A percentile compares a stretch with the other conserved stretches of the same genome.
phyloP scores from a whole-genome alignment of 805 yeast genomes.

The Yarrowia porcina region DNA sequence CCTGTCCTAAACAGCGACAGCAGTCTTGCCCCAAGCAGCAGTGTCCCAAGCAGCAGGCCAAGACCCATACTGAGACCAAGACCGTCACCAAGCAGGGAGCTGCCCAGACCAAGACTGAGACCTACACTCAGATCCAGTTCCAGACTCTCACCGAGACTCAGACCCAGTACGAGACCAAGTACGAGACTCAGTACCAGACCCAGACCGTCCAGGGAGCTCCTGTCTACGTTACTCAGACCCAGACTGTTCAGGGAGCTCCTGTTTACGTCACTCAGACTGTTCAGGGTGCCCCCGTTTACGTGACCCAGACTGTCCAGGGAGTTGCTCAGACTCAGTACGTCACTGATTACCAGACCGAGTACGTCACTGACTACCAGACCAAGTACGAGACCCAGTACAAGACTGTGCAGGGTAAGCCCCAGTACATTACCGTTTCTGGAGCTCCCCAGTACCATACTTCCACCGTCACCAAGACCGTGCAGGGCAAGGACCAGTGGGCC shows the following conservation, averaged over 20 bases:
- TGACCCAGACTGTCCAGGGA: not conserved
- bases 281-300: not conserved
- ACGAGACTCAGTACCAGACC: not conserved
- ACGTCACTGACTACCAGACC: not conserved
- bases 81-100: not conserved
- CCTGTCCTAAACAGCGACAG: conserved; percentile 6
- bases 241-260: not conserved
- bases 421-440: not conserved
- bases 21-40: conserved; percentile 9
- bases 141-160: not conserved
- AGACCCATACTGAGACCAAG: not conserved
- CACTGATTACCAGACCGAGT: not conserved
- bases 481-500: not conserved
- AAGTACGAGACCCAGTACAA: not conserved
- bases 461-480: not conserved
- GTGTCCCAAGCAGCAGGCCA: not conserved
- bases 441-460: not conserved
- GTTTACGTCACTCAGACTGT: not conserved
- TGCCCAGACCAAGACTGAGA: not conserved
- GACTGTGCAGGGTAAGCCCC: not conserved
- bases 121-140: not conserved
- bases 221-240: not conserved
- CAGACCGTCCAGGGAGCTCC: not conserved
- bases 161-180: not conserved
- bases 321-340: not conserved